phyloP scores from a whole-genome alignment of 1,139 yeast genomes.

The Hansenula sp. region DNA sequence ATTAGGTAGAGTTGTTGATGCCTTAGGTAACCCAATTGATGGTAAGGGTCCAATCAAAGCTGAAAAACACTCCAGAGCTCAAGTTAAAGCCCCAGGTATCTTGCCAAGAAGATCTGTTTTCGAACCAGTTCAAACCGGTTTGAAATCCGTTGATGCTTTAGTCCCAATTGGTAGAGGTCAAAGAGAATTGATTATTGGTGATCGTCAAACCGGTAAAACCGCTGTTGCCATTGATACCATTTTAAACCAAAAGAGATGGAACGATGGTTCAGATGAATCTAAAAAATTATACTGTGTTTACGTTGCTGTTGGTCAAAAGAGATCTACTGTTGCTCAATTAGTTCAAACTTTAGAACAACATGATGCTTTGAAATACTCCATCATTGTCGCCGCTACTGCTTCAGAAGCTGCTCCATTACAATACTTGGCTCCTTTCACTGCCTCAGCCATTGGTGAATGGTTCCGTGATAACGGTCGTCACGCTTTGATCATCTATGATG shows the following conservation, averaged over 20 bases:
- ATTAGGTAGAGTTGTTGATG: constrained; percentile 99
- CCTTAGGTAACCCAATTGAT: constrained; percentile 98
- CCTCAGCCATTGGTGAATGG: constrained; percentile 99
- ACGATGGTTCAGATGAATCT: constrained; percentile 87
- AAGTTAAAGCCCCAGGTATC: constrained; percentile 99
- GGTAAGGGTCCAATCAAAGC: constrained; percentile 98
- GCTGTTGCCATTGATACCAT: constrained; percentile 98
- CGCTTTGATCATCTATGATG: constrained; percentile 96
- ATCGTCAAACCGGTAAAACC: constrained; percentile 99
- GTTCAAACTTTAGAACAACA: constrained; percentile 98
- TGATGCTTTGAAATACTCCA: constrained; percentile 96
- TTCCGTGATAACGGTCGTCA: constrained; percentile 99
- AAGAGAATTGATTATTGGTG: constrained; percentile 99
- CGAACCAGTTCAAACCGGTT: constrained; percentile 99
- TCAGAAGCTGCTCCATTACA: constrained; percentile 99
- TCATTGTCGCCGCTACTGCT: constrained; percentile 99
- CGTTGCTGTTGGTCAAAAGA: constrained; percentile 99
- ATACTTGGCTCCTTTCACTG: constrained; percentile 99
- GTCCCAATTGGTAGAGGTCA: constrained; percentile 99
- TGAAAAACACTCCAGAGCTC: constrained; percentile 86
- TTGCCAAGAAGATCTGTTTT: constrained; percentile 97
- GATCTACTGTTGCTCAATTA: constrained; percentile 99
- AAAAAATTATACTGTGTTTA: constrained; percentile 99
- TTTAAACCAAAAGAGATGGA: constrained; percentile 99
- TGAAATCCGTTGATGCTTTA: constrained; percentile 97